Conservation (phyloP, 1,284 basidiomycete genomes). For the Apiotrichum brassicae region DNA sequence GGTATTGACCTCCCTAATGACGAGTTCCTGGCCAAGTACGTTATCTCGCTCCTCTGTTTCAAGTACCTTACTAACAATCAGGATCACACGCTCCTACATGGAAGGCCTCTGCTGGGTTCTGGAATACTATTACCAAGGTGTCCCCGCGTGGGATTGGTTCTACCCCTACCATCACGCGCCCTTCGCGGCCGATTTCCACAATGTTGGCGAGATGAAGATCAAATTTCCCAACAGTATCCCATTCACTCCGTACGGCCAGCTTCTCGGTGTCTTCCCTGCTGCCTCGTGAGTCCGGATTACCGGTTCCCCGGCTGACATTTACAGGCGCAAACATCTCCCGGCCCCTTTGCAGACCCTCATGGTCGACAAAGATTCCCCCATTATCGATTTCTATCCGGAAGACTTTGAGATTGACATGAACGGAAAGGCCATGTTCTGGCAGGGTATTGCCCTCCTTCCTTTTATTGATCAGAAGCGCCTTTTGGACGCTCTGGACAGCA, state of each 20-base stretch:
- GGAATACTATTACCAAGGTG: constrained; percentile 97
- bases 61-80: constrained; percentile 36
- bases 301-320: no score
- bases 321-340: constrained; percentile 81
- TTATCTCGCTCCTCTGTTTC: not conserved
- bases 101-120: constrained; percentile 97
- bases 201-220: constrained; percentile 73
- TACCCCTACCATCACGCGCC: constrained; percentile 98
- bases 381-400: constrained; percentile 91
- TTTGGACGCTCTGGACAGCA: constrained; percentile 70
- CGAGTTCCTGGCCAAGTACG: constrained; percentile 68
- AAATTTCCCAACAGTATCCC: constrained; percentile 59
- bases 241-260: constrained; percentile 94
- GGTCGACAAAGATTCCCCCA: constrained; percentile 79
- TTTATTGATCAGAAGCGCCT: constrained; percentile 89
- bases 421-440: constrained; percentile 99
- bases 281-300: constrained; percentile 45
- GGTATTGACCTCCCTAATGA: constrained; percentile 65
- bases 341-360: constrained; percentile 80
- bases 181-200: constrained; percentile 90
- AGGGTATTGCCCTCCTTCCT: constrained; percentile 91
- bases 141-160: constrained; percentile 98
- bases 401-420: constrained; percentile 99
- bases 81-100: constrained; percentile 75
- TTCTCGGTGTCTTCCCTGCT: constrained; percentile 97